Percentiles rank a stretch among this genome's conserved stretches.
These are phyloP conservation scores for Termitomyces eurrhizus DNA, from an alignment of 768 basidiomycete species.

Conservation along the genomic window DNA sequence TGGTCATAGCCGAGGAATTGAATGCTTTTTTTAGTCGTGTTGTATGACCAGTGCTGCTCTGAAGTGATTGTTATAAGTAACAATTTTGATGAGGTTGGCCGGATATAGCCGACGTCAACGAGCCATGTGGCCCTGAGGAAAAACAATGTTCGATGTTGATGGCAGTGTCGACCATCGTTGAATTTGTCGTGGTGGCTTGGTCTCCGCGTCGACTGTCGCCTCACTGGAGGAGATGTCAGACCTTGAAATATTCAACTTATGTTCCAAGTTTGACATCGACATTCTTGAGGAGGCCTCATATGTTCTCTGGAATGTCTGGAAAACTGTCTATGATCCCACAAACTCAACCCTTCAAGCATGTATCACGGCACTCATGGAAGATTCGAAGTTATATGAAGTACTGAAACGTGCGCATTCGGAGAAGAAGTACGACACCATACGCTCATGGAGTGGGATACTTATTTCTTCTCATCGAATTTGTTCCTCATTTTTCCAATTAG, in stretches of 20 bases:
- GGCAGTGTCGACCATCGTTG: background rate
- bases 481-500: conserved; percentile 3
- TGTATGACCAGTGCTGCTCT: no score
- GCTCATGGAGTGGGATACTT: conserved; percentile 21
- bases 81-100: no score
- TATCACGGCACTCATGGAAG: conserved; percentile 26
- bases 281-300: conserved; percentile 37
- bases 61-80: no score
- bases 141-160: background rate
- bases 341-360: conserved; percentile 31
- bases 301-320: conserved; percentile 38
- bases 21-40: no score
- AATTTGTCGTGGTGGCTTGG: background rate
- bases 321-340: conserved; percentile 19
- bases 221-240: conserved; percentile 19
- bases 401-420: conserved; percentile 28
- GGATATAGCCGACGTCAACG: background rate
- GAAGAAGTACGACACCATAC: conserved; percentile 28
- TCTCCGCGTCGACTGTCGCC: background rate
- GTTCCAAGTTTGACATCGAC: conserved; percentile 32
- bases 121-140: conserved; percentile 1
- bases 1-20: no score
- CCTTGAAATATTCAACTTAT: conserved; percentile 23
- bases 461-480: background rate
- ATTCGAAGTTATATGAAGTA: conserved; percentile 27